Evolutionary conservation across 768 basidiomycete species (phyloP).

Genomic region (Suillus decipiens): DNA sequence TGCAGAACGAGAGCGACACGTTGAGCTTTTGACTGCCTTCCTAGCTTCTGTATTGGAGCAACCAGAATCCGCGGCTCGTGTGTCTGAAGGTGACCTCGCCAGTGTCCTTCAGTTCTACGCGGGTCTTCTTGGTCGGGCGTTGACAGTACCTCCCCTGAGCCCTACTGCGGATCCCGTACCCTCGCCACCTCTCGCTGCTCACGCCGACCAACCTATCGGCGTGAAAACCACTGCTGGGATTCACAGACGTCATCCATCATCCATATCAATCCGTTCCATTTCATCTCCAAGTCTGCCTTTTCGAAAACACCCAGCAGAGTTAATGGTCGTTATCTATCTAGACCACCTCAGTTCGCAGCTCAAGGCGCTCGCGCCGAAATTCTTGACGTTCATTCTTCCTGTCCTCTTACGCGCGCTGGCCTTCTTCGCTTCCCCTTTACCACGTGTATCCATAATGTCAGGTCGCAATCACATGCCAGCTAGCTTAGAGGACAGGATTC

Average conservation of each 20-base stretch:
- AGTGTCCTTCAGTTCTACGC: slow-evolving; percentile 65
- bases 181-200: slow-evolving; percentile 32
- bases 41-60: slow-evolving; percentile 52
- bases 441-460: slow-evolving; percentile 59
- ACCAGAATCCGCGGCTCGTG: slow-evolving; percentile 55
- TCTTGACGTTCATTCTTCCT: slow-evolving; percentile 61
- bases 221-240: slow-evolving; percentile 29
- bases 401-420: slow-evolving; percentile 72
- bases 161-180: slow-evolving; percentile 18
- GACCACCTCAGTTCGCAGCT: slow-evolving; percentile 61
- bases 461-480: slow-evolving; percentile 34
- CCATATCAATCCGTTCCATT: slow-evolving; percentile 51
- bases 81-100: slow-evolving; percentile 58
- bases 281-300: slow-evolving; percentile 31
- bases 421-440: slow-evolving; percentile 65
- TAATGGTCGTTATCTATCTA: slow-evolving; percentile 64
- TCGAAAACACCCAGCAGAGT: slow-evolving; percentile 57
- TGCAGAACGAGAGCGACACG: slow-evolving; percentile 62
- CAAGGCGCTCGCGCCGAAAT: slow-evolving; percentile 55
- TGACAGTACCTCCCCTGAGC: slow-evolving; percentile 36
- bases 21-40: slow-evolving; percentile 61
- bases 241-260: slow-evolving; percentile 65
- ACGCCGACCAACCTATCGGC: slow-evolving; percentile 30
- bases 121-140: slow-evolving; percentile 53
- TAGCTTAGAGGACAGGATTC: slow-evolving; percentile 54